phyloP scores from a whole-genome alignment of 2,329 filamentous ascomycete genomes.

The Zymoseptoria ardabiliae region DNA sequence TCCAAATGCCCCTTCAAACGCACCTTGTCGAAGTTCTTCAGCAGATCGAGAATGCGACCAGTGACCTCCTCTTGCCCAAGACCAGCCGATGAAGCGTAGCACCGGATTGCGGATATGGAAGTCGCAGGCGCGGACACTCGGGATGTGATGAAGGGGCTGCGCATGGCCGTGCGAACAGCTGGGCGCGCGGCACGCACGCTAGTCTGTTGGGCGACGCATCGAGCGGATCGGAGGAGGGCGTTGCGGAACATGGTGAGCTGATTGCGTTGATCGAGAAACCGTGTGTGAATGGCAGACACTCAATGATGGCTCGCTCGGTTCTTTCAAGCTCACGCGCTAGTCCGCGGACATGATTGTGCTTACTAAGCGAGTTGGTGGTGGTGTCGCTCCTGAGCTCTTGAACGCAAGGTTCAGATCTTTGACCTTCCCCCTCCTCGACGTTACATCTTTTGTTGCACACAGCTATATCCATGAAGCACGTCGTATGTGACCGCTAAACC shows the following conservation, averaged over 20 bases:
- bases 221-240: slow-evolving; percentile 71
- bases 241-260: slow-evolving; percentile 74
- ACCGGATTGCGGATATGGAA: slow-evolving; percentile 63
- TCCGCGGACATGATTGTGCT: background rate
- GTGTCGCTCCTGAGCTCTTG: background rate
- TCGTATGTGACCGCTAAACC: too few relatives aligned
- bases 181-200: slow-evolving; percentile 51
- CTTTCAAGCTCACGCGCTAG: background rate
- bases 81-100: slow-evolving; percentile 76
- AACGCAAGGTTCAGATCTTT: background rate
- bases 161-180: slow-evolving; percentile 38
- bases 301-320: background rate
- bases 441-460: too few relatives aligned
- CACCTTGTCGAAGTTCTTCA: slow-evolving; percentile 98
- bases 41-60: slow-evolving; percentile 81
- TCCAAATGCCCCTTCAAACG: slow-evolving; percentile 18
- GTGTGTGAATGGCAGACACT: slow-evolving; percentile 4
- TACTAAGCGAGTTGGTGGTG: background rate
- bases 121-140: slow-evolving; percentile 55
- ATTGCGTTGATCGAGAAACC: background rate
- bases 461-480: too few relatives aligned
- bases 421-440: background rate
- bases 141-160: slow-evolving; percentile 53
- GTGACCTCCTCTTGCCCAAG: slow-evolving; percentile 79
- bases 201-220: slow-evolving; percentile 40